Percentiles rank a stretch among this genome's conserved stretches.
These are phyloP conservation scores for Syzygium oleosum DNA, from an alignment of 345 rosid genomes.

Conservation along the genomic window DNA sequence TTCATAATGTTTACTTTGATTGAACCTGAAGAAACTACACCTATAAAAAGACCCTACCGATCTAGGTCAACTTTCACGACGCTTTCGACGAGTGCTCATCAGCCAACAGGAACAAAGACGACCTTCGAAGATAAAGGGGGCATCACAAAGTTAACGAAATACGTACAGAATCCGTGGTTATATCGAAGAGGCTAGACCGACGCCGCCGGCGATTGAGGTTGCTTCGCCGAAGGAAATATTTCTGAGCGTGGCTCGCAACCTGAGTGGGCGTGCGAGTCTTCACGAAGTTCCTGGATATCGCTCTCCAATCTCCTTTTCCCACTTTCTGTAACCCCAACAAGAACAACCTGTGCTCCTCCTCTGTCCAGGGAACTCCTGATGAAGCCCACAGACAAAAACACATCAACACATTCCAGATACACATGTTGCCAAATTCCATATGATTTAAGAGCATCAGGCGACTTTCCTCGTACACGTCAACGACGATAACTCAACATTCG, in stretches of 20 bases:
- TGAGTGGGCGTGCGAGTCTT: constrained; percentile 87
- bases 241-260: constrained; percentile 98
- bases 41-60: not conserved
- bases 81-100: not conserved
- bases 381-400: not conserved
- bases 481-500: not conserved
- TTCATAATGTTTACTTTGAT: not conserved
- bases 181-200: constrained; percentile 87
- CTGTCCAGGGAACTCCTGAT: constrained; percentile 94
- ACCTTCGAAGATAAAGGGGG: not conserved
- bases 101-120: not conserved
- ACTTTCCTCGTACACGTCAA: not conserved
- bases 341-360: constrained; percentile 89
- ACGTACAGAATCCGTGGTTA: constrained; percentile 71
- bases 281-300: constrained; percentile 80
- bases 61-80: not conserved
- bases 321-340: constrained; percentile 74
- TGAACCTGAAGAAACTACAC: not conserved
- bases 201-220: constrained; percentile 90
- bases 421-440: not conserved
- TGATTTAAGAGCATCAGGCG: not conserved
- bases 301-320: constrained; percentile 96
- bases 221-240: constrained; percentile 69
- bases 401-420: not conserved
- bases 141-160: not conserved